Evolutionary conservation across 768 basidiomycete genomes (phyloP), one percentile per base, ranked within the genome.

Genomic region (Calocybe gangraenosa): DNA sequence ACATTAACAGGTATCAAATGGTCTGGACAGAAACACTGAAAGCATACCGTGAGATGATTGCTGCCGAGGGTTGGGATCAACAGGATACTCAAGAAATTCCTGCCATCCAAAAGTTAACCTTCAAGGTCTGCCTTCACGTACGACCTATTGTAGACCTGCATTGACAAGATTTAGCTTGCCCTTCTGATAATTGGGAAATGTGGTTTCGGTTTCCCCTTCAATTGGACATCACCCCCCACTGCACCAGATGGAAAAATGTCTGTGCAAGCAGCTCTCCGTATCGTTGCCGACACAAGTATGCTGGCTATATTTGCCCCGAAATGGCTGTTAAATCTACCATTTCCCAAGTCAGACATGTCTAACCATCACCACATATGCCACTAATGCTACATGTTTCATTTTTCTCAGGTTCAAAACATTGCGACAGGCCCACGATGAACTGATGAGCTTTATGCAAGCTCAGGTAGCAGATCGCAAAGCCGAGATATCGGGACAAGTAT

Each of bases 131-230:
- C 18, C 25, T 28, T 11, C 25, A 11, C 25, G 25, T n/a, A n/a
- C n/a, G n/a, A n/a, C n/a, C n/a, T n/a, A 28, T 11, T 28, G 11
- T 28, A 5, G 25, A 5, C 25, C 25, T 28, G 11, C 25, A 28
- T 28, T 28, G 6, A 11, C 25, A 28, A 28, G 11, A 11, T 11
- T 11, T 28, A 74, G 73, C 47, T 71, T 32, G 66, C 73, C 3
- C 63, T 75, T 11, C 52, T 74, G 15, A 50, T 74, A 5, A 65
- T 77, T 18, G 67, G 65, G 8, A 65, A 57, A 42, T 75, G 74
- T 47, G 73, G 68, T 1, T 74, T 75, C 33, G 75, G 74, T 3
- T 65, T 75, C 30, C 47, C 61, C 1, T 67, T 70, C 39, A 57
- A 59, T 21, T 75, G 72, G 73, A 50, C 49, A 10, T 51, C 63